phyloP scores from a whole-genome alignment of 148 eudicot species.

The Arctostaphylos glauca region DNA sequence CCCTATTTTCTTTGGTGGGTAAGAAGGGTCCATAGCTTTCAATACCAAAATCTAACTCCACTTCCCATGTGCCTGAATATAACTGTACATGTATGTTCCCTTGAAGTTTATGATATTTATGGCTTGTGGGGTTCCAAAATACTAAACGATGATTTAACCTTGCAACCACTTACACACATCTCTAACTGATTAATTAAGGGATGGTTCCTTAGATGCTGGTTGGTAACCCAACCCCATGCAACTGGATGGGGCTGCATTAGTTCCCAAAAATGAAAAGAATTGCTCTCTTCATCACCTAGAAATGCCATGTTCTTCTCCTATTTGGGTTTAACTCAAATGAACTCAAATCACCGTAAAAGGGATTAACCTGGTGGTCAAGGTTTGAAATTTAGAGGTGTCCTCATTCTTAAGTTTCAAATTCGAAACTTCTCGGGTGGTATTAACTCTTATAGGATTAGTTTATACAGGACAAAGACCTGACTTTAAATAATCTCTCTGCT shows the following conservation, averaged over 20 bases:
- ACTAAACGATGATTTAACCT: conserved; percentile 1
- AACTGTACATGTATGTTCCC: neutral
- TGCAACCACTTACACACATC: neutral
- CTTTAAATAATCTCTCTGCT: no score
- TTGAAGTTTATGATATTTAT: conserved; percentile 18
- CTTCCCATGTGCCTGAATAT: neutral
- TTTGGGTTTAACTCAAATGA: no score
- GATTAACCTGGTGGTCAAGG: no score
- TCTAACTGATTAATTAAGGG: neutral
- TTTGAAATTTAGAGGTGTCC: no score
- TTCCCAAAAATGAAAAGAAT: no score
- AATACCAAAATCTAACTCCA: neutral
- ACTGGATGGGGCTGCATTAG: neutral
- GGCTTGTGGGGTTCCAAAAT: neutral
- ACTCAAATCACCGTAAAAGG: no score
- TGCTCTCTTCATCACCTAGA: no score
- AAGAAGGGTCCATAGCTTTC: neutral
- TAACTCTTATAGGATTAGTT: no score
- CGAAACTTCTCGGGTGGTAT: no score
- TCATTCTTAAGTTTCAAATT: no score
- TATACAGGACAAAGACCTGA: no score
- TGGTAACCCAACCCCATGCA: conserved; percentile 18
- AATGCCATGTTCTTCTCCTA: no score
- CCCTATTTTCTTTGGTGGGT: neutral
- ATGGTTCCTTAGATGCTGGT: conserved; percentile 15